Evolutionary conservation across 2,329 filamentous ascomycete species (phyloP).

Genomic region (Aspergillus uvarum): DNA sequence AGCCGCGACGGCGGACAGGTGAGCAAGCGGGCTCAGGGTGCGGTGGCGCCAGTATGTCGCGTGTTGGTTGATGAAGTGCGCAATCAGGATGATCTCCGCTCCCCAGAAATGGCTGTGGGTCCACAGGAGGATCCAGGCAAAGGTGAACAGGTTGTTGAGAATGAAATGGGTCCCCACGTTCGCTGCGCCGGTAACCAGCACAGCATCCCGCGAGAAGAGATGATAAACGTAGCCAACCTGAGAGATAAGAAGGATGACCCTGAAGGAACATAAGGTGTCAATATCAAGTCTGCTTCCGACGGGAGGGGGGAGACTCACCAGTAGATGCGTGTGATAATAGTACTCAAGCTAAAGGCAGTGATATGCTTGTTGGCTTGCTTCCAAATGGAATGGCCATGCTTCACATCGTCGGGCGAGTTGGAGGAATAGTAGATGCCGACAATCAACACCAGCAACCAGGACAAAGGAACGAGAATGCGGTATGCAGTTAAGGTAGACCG

Average conservation of each 20-base stretch:
- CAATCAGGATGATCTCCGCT: conserved; percentile 71
- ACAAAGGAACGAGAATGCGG: conserved; percentile 71
- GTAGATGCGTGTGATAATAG: conserved; percentile 65
- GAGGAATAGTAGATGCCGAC: conserved; percentile 73
- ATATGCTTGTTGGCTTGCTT: conserved; percentile 65
- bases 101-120: conserved; percentile 72
- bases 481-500: conserved; percentile 65
- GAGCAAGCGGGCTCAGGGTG: conserved; percentile 70
- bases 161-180: conserved; percentile 84
- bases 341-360: conserved; percentile 75
- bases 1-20: conserved; percentile 71
- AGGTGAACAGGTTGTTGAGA: conserved; percentile 77
- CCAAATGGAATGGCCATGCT: conserved; percentile 67
- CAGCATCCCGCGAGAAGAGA: conserved; percentile 67
- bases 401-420: conserved; percentile 62
- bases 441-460: conserved; percentile 72
- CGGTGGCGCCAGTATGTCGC: conserved; percentile 78
- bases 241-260: conserved; percentile 70
- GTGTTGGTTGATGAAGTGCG: conserved; percentile 80
- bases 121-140: conserved; percentile 81
- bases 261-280: conserved; percentile 30
- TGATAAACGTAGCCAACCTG: conserved; percentile 75
- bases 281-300: neutral
- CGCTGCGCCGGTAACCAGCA: conserved; percentile 66
- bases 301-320: conserved; percentile 56